Evolutionary conservation across 129 eudicot species (phyloP), one percentile per base, ranked within the genome.

Genomic region (Escallonia herrerae): DNA sequence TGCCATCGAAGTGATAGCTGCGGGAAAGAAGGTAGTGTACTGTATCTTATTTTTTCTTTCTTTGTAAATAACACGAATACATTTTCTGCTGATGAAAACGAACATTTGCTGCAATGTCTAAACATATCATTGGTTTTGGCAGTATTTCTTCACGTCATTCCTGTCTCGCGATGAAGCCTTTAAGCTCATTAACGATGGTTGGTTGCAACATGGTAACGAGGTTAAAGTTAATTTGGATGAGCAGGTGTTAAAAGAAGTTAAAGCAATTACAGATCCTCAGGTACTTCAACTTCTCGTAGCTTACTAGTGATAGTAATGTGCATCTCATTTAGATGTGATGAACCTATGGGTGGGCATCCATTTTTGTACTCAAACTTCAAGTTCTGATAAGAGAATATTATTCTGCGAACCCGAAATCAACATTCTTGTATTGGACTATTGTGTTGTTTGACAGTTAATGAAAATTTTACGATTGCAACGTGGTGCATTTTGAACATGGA

Each of bases 151-250:
- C 74, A 80, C 99, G 40, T 93, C 99, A 7, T 93, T 93, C 70
- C 80, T 93, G 62, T 93, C 94, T 43, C 99, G 99, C 43, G 99
- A 93, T 65, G 99, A 93, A 81, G 99, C 99, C 66, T 80, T 83
- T 74, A 93, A 84, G 82, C 89, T 93, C 65, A 85, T 93, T 66
- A 65, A 58, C 58, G 99, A 93, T 77, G 96, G 99, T 72, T 86
- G 95, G 91, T 46, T 65, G 43, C 85, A 85, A 76, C 81, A 89
- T 59, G 81, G 87, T 33, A 70, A 67, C 78, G 95, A 86, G 57
- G 70, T 73, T 56, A 80, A 78, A 73, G 80, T 64, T 48, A 65
- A 71, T 39, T 68, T 74, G 22, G 91, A 87, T 79, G 84, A 69
- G 62, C 97, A 87, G 97, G 97, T 90, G 74, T 22, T 22, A 22